These are phyloP conservation scores for Brettanomyces anomalus DNA, from an alignment of 805 yeast genomes.

Conservation along the genomic window DNA sequence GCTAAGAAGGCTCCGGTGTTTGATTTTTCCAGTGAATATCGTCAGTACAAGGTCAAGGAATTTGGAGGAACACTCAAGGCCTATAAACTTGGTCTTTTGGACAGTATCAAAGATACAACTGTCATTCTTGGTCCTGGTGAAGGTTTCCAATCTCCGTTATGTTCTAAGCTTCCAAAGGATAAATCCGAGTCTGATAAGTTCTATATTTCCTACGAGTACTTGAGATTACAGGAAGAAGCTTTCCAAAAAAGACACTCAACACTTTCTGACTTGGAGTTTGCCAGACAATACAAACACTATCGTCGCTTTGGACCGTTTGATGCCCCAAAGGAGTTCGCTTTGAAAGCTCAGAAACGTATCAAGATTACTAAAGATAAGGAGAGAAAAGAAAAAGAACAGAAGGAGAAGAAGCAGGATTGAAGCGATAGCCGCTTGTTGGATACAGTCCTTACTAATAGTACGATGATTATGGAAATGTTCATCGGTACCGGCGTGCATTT, in stretches of 20 bases:
- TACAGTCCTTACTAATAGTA: too few relatives aligned
- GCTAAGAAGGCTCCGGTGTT: constrained; percentile 62
- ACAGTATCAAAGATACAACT: constrained; percentile 49
- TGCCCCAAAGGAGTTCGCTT: constrained; percentile 32
- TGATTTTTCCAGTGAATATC: constrained; percentile 62
- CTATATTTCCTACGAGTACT: constrained; percentile 23
- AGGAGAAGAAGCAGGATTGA: background rate
- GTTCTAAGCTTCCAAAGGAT: constrained; percentile 10
- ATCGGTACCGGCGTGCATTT: too few relatives aligned
- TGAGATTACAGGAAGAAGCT: constrained; percentile 11
- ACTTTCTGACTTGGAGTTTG: constrained; percentile 27
- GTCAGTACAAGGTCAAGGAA: constrained; percentile 52
- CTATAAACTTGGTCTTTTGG: constrained; percentile 61
- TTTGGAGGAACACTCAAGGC: constrained; percentile 75
- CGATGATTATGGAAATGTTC: too few relatives aligned
- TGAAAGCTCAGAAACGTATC: constrained; percentile 33
- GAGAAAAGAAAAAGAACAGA: background rate
- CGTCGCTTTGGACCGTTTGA: constrained; percentile 59
- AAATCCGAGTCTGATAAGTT: constrained; percentile 19
- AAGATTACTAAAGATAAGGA: constrained; percentile 9
- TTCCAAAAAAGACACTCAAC: constrained; percentile 19
- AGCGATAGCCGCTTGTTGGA: too few relatives aligned
- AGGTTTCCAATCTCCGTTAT: constrained; percentile 50
- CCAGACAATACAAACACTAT: constrained; percentile 45
- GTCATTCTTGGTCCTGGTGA: constrained; percentile 64